Base-by-base conservation (phyloP, 2,329 filamentous ascomycete genomes). In the Teratosphaeria pseudoeucalypti region DNA sequence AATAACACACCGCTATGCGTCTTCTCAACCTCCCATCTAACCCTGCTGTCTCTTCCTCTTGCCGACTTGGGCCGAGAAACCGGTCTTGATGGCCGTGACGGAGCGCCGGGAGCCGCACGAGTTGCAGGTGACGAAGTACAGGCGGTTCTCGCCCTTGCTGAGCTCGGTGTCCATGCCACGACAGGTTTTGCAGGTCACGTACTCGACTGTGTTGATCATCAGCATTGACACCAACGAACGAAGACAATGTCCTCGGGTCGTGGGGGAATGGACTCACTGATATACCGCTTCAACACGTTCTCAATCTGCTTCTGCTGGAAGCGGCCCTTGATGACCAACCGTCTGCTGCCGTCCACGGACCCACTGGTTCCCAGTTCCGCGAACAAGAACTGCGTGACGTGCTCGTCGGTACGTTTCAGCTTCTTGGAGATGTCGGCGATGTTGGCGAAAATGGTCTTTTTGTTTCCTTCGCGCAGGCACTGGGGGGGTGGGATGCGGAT, bases 301-400 rank as follows among this genome's bases (percentile, higher is more conserved):
- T 99, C 94, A 73, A 97, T 92, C 81, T 97, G 92, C 80, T 96
- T 96, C 81, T 97, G 92, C 78, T 97, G 92, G 88, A 99, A 99
- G 73, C 94, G 90, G 82, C 94, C 94, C 83, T 96, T 96, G 84
- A 99, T 99, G 73, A 99, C 92, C 71, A 99, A 78, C 73, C 92
- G 87, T 76, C 91, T 86, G 78, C 84, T 90, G 68, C 92, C 94
- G 78, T 96, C 94, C 59, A 96, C 91, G 74, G 89, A 95, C 75
- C 94, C 94, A 73, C 85, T 95, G 66, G 94, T 99, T 81, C 94
- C 94, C 85, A 99, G 84, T 77, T 99, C 94, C 67, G 94, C 92
- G 77, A 99, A 96, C 75, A 99, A 79, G 80, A 96, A 97, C 70
- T 92, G 88, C 57, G 91, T 97, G 66, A 99, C 72, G 66, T 74